Evolutionary conservation across 2,329 filamentous ascomycete species (phyloP).

Genomic region (Esteya vermicola): DNA sequence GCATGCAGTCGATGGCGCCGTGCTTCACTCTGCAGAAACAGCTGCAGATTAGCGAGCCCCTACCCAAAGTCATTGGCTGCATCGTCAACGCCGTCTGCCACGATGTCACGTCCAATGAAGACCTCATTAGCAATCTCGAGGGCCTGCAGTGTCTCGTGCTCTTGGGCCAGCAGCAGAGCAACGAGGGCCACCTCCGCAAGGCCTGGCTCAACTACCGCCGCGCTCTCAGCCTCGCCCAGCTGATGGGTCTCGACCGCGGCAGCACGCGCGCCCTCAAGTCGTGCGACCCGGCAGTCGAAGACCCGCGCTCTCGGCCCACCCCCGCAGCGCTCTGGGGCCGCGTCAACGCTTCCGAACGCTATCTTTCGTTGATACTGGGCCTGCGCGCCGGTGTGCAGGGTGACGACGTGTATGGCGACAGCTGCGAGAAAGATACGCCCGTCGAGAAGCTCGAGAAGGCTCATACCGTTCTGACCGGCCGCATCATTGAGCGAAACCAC

Average conservation of each 20-base stretch:
- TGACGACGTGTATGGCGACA: constrained; percentile 2
- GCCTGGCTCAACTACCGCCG: constrained; percentile 37
- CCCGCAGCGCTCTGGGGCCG: constrained; percentile 30
- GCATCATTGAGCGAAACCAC: constrained; percentile 35
- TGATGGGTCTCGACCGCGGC: constrained; percentile 31
- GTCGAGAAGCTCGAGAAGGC: constrained; percentile 29
- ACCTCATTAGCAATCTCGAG: constrained; percentile 34
- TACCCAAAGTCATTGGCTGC: constrained; percentile 16
- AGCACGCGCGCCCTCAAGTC: constrained; percentile 20
- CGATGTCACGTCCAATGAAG: constrained; percentile 34
- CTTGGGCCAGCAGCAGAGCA: constrained; percentile 32
- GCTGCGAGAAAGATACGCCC: constrained; percentile 18
- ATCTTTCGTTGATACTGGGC: constrained; percentile 35
- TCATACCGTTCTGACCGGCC: constrained; percentile 26
- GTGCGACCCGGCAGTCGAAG: constrained; percentile 19
- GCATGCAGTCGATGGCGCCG: constrained; percentile 30
- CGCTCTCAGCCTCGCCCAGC: constrained; percentile 33
- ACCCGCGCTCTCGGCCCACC: constrained; percentile 16
- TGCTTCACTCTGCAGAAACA: constrained; percentile 13
- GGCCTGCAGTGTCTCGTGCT: constrained; percentile 37
- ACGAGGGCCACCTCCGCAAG: constrained; percentile 38
- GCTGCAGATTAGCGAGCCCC: constrained; percentile 14
- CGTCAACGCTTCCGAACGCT: constrained; percentile 33
- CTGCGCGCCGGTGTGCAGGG: constrained; percentile 29
- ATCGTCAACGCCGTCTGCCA: constrained; percentile 19